Conservation (phyloP, 352 stramenopile species). For the Bremia lactucae region DNA sequence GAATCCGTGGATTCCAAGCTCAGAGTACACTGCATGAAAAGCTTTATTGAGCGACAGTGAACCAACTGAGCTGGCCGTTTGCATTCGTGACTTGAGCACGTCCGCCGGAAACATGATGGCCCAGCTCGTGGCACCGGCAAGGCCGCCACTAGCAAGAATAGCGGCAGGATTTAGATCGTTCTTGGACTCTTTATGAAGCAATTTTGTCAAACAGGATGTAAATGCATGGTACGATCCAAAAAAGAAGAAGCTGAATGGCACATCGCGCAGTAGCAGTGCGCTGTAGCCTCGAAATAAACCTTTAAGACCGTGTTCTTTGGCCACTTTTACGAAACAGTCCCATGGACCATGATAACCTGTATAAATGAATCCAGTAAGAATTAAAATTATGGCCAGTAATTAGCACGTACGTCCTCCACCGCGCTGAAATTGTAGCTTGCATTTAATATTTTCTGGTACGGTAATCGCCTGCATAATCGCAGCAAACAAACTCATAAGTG, state of each 20-base stretch:
- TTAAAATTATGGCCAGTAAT: neutral
- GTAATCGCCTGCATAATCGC: conserved; percentile 53
- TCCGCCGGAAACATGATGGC: conserved; percentile 81
- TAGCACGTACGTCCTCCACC: conserved; percentile 40
- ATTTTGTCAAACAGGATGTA: conserved; percentile 36
- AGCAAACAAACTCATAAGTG: neutral
- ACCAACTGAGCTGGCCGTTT: conserved; percentile 27
- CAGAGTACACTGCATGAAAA: conserved; percentile 43
- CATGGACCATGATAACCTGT: conserved; percentile 50
- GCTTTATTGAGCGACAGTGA: conserved; percentile 33
- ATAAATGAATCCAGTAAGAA: neutral
- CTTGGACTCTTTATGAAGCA: conserved; percentile 49
- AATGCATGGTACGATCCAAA: conserved; percentile 78
- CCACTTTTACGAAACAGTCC: conserved; percentile 61
- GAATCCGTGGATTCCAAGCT: conserved; percentile 67
- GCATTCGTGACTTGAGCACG: conserved; percentile 79
- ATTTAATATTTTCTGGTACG: conserved; percentile 79
- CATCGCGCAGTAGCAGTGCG: conserved; percentile 72
- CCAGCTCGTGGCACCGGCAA: conserved; percentile 73
- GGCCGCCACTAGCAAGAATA: conserved; percentile 67
- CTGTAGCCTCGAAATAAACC: conserved; percentile 78
- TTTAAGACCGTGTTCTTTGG: conserved; percentile 40
- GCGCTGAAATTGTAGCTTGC: conserved; percentile 71
- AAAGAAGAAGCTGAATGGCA: conserved; percentile 88
- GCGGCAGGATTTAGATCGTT: conserved; percentile 58